Conservation (phyloP, 202 grass and related monocot genomes). For the Musa balbisiana region DNA sequence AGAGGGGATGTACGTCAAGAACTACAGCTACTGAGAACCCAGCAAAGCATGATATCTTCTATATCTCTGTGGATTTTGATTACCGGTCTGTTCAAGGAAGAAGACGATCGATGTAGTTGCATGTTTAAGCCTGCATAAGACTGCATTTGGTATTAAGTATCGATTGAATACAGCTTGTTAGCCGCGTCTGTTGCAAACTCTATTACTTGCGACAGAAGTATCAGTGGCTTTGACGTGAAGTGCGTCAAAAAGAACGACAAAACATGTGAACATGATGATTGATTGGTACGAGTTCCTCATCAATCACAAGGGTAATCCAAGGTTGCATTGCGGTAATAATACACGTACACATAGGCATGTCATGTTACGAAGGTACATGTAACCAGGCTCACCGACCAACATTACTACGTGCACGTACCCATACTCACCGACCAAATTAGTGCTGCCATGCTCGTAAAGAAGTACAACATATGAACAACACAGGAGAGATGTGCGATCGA, state of each 20-base stretch:
- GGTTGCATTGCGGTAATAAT: too few relatives aligned
- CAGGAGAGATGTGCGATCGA: not conserved
- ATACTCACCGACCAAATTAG: not conserved
- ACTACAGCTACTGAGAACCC: slow-evolving; percentile 52
- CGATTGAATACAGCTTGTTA: not conserved
- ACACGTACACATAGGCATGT: too few relatives aligned
- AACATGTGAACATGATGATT: too few relatives aligned
- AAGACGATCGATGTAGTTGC: not conserved
- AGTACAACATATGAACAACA: not conserved
- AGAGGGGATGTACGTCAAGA: slow-evolving; percentile 63
- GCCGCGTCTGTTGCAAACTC: not conserved
- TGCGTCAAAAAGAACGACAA: too few relatives aligned
- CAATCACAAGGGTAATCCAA: too few relatives aligned
- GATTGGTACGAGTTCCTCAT: too few relatives aligned
- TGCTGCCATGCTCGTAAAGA: not conserved
- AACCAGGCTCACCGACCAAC: too few relatives aligned
- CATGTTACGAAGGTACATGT: too few relatives aligned
- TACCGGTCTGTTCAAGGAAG: not conserved
- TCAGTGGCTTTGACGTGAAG: too few relatives aligned
- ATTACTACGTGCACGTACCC: too few relatives aligned
- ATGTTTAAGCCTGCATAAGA: not conserved
- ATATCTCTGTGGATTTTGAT: not conserved
- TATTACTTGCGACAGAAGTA: too few relatives aligned
- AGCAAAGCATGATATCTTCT: not conserved
- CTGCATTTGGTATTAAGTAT: not conserved